These are phyloP conservation scores for Alternaria arborescens DNA, from an alignment of 2,329 filamentous ascomycete genomes.

Conservation along the genomic window DNA sequence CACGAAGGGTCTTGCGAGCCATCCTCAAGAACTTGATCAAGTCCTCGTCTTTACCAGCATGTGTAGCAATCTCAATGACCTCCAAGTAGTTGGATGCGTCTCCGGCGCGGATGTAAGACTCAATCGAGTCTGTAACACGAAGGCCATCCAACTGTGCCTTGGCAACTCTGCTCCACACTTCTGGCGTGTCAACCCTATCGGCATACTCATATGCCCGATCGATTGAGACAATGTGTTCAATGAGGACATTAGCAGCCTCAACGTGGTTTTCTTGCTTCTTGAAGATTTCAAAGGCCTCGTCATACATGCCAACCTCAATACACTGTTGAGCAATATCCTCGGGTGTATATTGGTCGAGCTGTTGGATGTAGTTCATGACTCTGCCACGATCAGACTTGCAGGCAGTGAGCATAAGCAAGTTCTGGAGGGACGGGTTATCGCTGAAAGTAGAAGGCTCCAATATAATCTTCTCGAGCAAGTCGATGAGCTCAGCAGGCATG, in stretches of 20 bases:
- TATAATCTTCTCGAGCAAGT: constrained; percentile 98
- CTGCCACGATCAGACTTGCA: constrained; percentile 95
- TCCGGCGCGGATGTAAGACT: constrained; percentile 94
- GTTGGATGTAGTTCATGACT: constrained; percentile 95
- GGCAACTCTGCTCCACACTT: constrained; percentile 98
- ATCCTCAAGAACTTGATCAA: constrained; percentile 96
- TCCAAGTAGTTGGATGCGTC: constrained; percentile 94
- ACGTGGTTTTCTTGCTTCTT: constrained; percentile 95
- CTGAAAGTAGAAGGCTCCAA: constrained; percentile 99
- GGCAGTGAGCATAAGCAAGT: constrained; percentile 93
- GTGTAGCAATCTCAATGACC: constrained; percentile 94
- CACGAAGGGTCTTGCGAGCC: constrained; percentile 95
- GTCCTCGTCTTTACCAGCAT: constrained; percentile 97
- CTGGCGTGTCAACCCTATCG: constrained; percentile 89
- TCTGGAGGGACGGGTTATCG: constrained; percentile 96
- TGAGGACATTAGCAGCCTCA: constrained; percentile 87
- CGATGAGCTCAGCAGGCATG: constrained; percentile 91
- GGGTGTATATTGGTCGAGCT: constrained; percentile 85
- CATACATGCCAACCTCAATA: constrained; percentile 92
- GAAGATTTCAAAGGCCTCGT: constrained; percentile 98
- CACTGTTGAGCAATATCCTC: constrained; percentile 93
- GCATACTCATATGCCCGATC: constrained; percentile 96
- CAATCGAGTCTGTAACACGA: constrained; percentile 88
- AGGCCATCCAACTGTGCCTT: constrained; percentile 98
- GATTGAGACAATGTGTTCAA: constrained; percentile 97